Conservation (phyloP, 306 rosid species). For the Elaeagnus macrophylla region DNA sequence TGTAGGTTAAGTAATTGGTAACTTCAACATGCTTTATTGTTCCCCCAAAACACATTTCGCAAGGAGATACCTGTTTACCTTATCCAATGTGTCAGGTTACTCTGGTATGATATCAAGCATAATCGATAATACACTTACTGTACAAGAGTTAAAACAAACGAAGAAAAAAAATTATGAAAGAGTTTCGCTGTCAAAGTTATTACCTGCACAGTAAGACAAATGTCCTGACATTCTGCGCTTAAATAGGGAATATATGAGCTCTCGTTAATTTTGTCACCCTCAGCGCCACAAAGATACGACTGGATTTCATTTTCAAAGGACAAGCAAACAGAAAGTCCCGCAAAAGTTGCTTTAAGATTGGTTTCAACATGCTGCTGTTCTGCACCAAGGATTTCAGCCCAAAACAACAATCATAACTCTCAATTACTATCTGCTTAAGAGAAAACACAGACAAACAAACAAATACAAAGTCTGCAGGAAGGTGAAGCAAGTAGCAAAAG, state of each 20-base stretch:
- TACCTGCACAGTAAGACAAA: conserved; percentile 60
- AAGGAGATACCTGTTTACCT: conserved; percentile 56
- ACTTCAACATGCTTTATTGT: conserved; percentile 46
- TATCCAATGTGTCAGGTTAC: conserved; percentile 30
- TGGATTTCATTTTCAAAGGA: conserved; percentile 51
- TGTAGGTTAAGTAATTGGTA: conserved; percentile 41
- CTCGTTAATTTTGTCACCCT: conserved; percentile 20
- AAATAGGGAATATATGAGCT: conserved; percentile 41
- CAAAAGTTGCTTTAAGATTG: conserved; percentile 62
- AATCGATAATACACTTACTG: conserved; percentile 12
- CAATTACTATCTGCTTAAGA: not conserved
- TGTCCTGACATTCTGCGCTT: conserved; percentile 55
- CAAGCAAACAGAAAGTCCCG: conserved; percentile 69
- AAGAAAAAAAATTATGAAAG: conserved; percentile 12
- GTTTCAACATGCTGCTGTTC: conserved; percentile 86
- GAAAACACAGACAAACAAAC: no score
- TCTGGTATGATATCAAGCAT: conserved; percentile 13
- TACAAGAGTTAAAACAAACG: conserved; percentile 14
- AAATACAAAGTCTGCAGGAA: no score
- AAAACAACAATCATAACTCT: conserved; percentile 14
- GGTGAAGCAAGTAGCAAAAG: no score
- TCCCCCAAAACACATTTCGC: conserved; percentile 50
- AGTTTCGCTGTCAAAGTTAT: conserved; percentile 18
- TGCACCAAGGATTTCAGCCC: conserved; percentile 30
- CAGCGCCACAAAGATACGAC: conserved; percentile 20